A percentile compares a stretch with the other conserved stretches of the same genome.
Evolutionary conservation across 164 flowering plant species (phyloP).

Genomic region (Stephania japonica): DNA sequence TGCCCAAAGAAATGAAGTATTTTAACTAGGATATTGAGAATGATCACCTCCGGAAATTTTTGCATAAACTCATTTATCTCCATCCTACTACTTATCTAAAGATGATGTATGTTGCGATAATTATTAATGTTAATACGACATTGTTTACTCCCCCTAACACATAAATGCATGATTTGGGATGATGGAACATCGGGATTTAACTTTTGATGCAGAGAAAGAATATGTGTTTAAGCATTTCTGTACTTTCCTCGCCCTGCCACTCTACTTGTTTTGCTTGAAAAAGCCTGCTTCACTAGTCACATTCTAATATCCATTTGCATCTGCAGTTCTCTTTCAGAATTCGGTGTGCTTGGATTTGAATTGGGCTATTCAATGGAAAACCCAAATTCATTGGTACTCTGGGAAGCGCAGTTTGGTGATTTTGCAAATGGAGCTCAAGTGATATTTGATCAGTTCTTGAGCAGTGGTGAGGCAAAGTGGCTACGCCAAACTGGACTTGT

Average conservation of each 20-base stretch:
- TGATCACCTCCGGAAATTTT: neutral
- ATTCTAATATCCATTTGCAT: neutral
- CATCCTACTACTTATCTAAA: neutral
- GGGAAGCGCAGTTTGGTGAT: slow-evolving; percentile 99
- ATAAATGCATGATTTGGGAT: too few species aligned
- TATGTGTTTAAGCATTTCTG: neutral
- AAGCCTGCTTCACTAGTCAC: neutral
- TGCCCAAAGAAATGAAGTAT: neutral
- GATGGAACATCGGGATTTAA: too few species aligned
- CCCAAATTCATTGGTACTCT: slow-evolving; percentile 85
- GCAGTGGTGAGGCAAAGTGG: slow-evolving; percentile 99
- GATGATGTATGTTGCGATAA: neutral
- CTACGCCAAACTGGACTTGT: slow-evolving; percentile 95
- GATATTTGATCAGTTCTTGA: slow-evolving; percentile 91
- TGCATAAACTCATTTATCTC: neutral
- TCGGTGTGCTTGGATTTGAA: slow-evolving; percentile 98
- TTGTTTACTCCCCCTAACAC: too few species aligned
- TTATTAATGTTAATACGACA: too few species aligned
- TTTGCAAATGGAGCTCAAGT: slow-evolving; percentile 98
- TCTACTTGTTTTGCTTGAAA: neutral
- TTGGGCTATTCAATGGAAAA: slow-evolving; percentile 98
- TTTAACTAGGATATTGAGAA: neutral
- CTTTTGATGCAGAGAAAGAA: too few species aligned
- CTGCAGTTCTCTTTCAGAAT: slow-evolving; percentile 93
- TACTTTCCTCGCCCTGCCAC: neutral